Percentiles rank a stretch among this genome's conserved stretches.
phyloP scores from a whole-genome alignment of 768 basidiomycete species.

The Steccherinum ochraceum region DNA sequence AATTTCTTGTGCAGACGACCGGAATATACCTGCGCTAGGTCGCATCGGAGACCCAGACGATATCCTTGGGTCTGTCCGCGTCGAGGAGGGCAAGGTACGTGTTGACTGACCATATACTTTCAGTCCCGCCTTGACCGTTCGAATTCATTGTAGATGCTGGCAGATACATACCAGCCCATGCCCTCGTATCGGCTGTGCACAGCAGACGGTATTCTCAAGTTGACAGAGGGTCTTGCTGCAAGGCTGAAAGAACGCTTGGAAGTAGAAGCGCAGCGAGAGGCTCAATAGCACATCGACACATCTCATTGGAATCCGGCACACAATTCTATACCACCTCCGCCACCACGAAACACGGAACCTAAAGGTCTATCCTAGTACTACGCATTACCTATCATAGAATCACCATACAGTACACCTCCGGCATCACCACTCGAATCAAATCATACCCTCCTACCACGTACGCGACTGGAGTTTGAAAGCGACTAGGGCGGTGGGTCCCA shows the following conservation, averaged over 20 bases:
- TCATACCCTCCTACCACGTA: too few relatives aligned
- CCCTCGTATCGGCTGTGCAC: slow-evolving; percentile 80
- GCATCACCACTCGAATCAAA: too few relatives aligned
- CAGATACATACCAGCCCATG: slow-evolving; percentile 79
- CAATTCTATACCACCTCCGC: background rate
- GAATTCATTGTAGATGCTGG: slow-evolving; percentile 39
- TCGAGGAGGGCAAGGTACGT: slow-evolving; percentile 59
- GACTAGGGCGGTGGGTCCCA: too few relatives aligned
- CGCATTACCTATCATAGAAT: background rate
- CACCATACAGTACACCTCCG: background rate
- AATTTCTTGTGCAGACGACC: slow-evolving; percentile 42
- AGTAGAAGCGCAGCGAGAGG: slow-evolving; percentile 14
- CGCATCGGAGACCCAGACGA: slow-evolving; percentile 82
- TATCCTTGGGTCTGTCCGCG: slow-evolving; percentile 71
- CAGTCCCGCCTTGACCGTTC: background rate
- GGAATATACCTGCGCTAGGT: slow-evolving; percentile 69
- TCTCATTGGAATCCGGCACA: too few relatives aligned
- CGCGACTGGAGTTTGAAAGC: too few relatives aligned
- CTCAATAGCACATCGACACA: slow-evolving; percentile 60
- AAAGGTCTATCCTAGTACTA: background rate
- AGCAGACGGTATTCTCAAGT: slow-evolving; percentile 57
- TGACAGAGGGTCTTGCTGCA: slow-evolving; percentile 60
- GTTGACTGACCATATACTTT: background rate
- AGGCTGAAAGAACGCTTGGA: slow-evolving; percentile 38
- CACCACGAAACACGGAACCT: background rate